phyloP scores from a whole-genome alignment of 2,329 filamentous ascomycete genomes.

The Penicillium sp. region DNA sequence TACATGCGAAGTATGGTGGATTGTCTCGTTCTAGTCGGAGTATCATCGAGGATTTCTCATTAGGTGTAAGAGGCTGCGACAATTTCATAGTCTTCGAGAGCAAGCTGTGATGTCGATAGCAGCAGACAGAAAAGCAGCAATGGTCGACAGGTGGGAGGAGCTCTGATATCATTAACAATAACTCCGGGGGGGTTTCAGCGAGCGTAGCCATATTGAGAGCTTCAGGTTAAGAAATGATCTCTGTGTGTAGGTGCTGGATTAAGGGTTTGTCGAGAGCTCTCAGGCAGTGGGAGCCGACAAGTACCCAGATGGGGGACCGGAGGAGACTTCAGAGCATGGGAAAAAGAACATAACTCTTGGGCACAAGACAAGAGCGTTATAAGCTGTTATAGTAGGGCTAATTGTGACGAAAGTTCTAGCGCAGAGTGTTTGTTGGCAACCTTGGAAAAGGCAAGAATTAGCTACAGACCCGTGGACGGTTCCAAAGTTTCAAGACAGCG shows the following conservation, averaged over 20 bases:
- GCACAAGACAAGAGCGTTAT: neutral
- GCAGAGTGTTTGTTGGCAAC: too few species aligned
- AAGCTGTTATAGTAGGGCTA: neutral
- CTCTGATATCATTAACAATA: neutral
- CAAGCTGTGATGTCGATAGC: neutral
- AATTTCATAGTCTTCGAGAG: neutral
- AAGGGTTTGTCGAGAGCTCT: neutral
- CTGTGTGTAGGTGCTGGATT: neutral
- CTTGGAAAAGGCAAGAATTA: too few species aligned
- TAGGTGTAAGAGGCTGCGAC: neutral
- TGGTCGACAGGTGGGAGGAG: neutral
- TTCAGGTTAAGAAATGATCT: neutral
- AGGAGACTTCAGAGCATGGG: neutral
- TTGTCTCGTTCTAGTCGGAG: slow-evolving; percentile 13
- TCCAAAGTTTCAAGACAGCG: too few species aligned
- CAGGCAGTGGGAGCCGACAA: too few species aligned
- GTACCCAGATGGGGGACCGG: too few species aligned
- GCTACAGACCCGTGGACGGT: too few species aligned
- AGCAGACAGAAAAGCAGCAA: neutral
- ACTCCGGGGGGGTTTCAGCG: neutral
- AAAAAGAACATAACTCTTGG: neutral
- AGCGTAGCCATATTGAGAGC: neutral
- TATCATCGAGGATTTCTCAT: slow-evolving; percentile 6
- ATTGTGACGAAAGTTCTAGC: neutral
- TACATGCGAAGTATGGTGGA: slow-evolving; percentile 16